These are phyloP conservation scores for Candida arabinofermentans DNA, from an alignment of 805 yeast genomes.

Conservation along the genomic window DNA sequence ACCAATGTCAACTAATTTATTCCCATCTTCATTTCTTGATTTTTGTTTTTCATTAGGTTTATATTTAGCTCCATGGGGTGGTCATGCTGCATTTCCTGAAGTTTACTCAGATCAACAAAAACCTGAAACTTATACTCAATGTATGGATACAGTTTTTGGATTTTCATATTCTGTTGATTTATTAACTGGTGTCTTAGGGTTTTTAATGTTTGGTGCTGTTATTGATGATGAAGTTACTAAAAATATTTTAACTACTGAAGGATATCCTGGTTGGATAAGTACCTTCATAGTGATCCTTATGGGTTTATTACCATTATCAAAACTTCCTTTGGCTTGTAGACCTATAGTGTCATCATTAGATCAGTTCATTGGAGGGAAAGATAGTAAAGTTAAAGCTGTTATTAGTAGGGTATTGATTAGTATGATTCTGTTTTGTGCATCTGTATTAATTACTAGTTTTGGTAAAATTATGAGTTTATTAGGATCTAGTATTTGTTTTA, in stretches of 20 bases:
- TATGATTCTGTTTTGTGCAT: slow-evolving; percentile 49
- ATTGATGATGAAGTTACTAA: slow-evolving; percentile 52
- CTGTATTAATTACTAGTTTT: slow-evolving; percentile 70
- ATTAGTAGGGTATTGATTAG: slow-evolving; percentile 48
- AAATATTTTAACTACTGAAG: slow-evolving; percentile 38
- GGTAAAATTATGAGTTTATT: slow-evolving; percentile 77
- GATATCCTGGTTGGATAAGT: slow-evolving; percentile 46
- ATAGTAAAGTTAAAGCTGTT: slow-evolving; percentile 7
- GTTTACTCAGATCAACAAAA: slow-evolving; percentile 68
- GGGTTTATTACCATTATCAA: slow-evolving; percentile 81
- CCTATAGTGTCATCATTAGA: slow-evolving; percentile 77
- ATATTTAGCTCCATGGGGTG: slow-evolving; percentile 80
- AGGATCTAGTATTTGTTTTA: slow-evolving; percentile 78
- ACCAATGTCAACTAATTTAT: slow-evolving; percentile 62
- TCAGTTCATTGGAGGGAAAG: slow-evolving; percentile 10
- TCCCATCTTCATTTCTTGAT: slow-evolving; percentile 53
- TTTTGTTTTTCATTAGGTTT: slow-evolving; percentile 62
- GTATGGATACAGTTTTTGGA: slow-evolving; percentile 55
- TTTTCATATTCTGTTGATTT: slow-evolving; percentile 59
- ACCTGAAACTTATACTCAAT: slow-evolving; percentile 50
- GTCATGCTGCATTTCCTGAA: slow-evolving; percentile 78
- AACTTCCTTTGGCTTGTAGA: slow-evolving; percentile 76
- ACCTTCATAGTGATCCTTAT: slow-evolving; percentile 58
- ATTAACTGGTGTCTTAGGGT: slow-evolving; percentile 63
- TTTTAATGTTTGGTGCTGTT: slow-evolving; percentile 50